Base-by-base conservation (phyloP, 768 basidiomycete species). In the Crassisporium funariophilum region DNA sequence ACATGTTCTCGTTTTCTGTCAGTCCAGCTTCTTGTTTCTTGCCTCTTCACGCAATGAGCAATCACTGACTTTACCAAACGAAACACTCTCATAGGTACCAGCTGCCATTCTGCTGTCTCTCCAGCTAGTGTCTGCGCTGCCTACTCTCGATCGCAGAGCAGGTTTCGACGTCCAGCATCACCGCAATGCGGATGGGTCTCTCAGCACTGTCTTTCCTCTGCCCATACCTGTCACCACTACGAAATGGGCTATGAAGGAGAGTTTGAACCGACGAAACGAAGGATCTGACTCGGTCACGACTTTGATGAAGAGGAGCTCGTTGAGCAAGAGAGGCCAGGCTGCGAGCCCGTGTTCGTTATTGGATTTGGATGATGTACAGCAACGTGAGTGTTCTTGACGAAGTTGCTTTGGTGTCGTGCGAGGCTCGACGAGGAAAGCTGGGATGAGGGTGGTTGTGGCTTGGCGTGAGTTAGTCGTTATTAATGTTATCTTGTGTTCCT, bases 301-400 rank as follows among this genome's bases (percentile, higher is more conserved):
- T 17, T 35, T 50, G 9, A 50, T 54, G 43, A 45, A 24, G 11
- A 36, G 46, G 5, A 50, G 54, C 6, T 20, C 54, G 10, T 48
- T 52, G 13, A 44, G 48, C n/a, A n/a, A n/a, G n/a, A 49, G 56
- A 43, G 47, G 48, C 23, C 34, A 42, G 11, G 39, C 31, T 40
- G 48, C 56, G 1, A 50, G 41, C 17, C 45, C 46, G 3, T 58
- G 56, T 31, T 58, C 56, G n/a, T 41, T 47, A 29, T 21, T 58
- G 29, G 56, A 58, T 27, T 24, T 58, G 27, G 56, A 58, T 44
- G 56, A 58, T 12, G 51, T 50, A 10, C 48, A 58, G 29, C 54
- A 53, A 12, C 53, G 56, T 58, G 20, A 47, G 53, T 47, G 13
- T 19, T 29, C 17, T 31, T 21, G 24, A 8, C 11, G 12, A 10